Conservation (phyloP, 805 yeast genomes). For the Candida endomychidarum region DNA sequence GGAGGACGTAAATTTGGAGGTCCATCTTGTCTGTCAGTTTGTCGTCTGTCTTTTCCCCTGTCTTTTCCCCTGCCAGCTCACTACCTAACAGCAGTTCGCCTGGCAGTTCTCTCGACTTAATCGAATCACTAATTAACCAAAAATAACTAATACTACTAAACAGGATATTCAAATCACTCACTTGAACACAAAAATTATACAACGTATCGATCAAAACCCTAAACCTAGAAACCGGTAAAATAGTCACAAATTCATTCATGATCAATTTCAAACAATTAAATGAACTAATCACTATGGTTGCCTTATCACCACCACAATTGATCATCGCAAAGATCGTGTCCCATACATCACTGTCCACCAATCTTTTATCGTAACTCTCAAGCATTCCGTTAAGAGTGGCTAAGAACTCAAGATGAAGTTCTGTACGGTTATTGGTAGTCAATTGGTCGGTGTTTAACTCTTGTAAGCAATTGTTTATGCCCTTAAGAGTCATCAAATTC, state of each 20-base stretch:
- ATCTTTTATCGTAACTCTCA: constrained; percentile 70
- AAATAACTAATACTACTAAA: constrained; percentile 89
- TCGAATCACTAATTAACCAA: constrained; percentile 85
- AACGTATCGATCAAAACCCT: constrained; percentile 69
- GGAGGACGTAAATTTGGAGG: constrained; percentile 48
- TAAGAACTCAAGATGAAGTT: constrained; percentile 60
- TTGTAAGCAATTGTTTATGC: no score
- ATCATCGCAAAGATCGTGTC: constrained; percentile 61
- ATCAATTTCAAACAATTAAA: constrained; percentile 82
- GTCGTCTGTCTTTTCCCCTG: constrained; percentile 7
- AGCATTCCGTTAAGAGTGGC: constrained; percentile 69
- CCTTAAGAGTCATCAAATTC: constrained; percentile 6
- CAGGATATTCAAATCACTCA: constrained; percentile 76
- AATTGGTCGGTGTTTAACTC: constrained; percentile 44
- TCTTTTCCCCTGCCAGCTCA: not conserved
- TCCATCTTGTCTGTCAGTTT: constrained; percentile 10
- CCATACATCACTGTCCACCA: constrained; percentile 61
- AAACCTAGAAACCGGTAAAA: constrained; percentile 66
- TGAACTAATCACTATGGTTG: constrained; percentile 57
- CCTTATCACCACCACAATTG: constrained; percentile 41
- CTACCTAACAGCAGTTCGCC: no score
- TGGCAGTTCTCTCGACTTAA: constrained; percentile 20
- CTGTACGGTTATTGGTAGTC: constrained; percentile 60
- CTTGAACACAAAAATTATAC: constrained; percentile 68
- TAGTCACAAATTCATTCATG: constrained; percentile 78